Evolutionary conservation across 1,139 yeast species (phyloP).

Genomic region (Suhomyces atakaporum): DNA sequence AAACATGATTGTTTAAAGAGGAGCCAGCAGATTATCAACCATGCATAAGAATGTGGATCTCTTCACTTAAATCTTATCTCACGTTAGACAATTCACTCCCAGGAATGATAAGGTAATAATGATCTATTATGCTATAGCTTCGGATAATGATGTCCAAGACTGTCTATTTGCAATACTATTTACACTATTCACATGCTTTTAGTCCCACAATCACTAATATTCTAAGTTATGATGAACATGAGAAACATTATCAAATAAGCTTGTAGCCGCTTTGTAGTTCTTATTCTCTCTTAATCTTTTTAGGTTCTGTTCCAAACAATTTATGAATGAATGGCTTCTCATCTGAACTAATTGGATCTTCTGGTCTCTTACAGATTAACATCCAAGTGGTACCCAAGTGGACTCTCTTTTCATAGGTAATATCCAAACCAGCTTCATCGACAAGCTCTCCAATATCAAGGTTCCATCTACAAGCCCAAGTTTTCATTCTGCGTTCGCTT

Average conservation of each 20-base stretch:
- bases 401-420: constrained; percentile 74
- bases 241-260: too few relatives aligned
- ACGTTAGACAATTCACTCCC: not conserved
- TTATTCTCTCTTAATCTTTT: constrained; percentile 26
- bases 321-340: constrained; percentile 49
- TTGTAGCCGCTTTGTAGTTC: too few relatives aligned
- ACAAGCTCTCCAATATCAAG: constrained; percentile 85
- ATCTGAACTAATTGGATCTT: constrained; percentile 51
- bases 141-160: not conserved
- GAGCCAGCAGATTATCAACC: too few relatives aligned
- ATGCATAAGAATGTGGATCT: too few relatives aligned
- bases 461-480: constrained; percentile 99
- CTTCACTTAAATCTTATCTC: too few relatives aligned
- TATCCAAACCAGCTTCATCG: constrained; percentile 80
- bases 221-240: too few relatives aligned
- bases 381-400: constrained; percentile 97
- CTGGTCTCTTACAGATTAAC: constrained; percentile 70
- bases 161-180: constrained; percentile 12
- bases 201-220: too few relatives aligned
- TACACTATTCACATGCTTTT: too few relatives aligned
- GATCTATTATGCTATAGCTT: not conserved
- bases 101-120: not conserved
- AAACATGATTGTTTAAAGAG: too few relatives aligned
- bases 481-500: constrained; percentile 78
- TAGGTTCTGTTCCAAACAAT: constrained; percentile 42